Conservation (phyloP, 371 early-diverging fungal genomes). For the Coemansia sp. region DNA sequence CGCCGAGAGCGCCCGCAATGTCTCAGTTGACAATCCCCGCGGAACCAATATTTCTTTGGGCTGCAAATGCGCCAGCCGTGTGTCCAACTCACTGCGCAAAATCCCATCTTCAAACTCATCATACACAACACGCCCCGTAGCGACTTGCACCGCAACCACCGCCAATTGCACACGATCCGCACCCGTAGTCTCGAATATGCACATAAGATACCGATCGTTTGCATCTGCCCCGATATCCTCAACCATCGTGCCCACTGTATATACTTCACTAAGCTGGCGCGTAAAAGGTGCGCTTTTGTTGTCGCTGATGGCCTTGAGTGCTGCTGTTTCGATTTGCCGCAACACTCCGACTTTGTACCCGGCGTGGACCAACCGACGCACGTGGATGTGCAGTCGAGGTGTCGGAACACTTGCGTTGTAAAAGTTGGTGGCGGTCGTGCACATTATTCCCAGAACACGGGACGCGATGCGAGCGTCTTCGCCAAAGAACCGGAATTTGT, state of each 20-base stretch:
- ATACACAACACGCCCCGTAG: slow-evolving; percentile 73
- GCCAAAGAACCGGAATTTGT: slow-evolving; percentile 85
- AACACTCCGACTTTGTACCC: slow-evolving; percentile 86
- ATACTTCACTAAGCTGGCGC: slow-evolving; percentile 70
- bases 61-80: slow-evolving; percentile 70
- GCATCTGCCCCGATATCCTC: slow-evolving; percentile 59
- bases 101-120: slow-evolving; percentile 72
- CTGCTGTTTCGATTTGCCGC: slow-evolving; percentile 83
- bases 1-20: slow-evolving; percentile 57
- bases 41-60: slow-evolving; percentile 78
- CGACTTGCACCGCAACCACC: slow-evolving; percentile 63
- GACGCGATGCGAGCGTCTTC: slow-evolving; percentile 72
- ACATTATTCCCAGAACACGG: slow-evolving; percentile 69
- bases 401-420: slow-evolving; percentile 77
- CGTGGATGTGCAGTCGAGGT: slow-evolving; percentile 74
- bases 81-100: slow-evolving; percentile 73
- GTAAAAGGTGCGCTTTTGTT: slow-evolving; percentile 74
- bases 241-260: slow-evolving; percentile 76
- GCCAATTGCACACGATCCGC: slow-evolving; percentile 53
- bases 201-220: slow-evolving; percentile 52
- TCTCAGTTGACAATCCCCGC: slow-evolving; percentile 53
- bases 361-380: slow-evolving; percentile 72
- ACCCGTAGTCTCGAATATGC: slow-evolving; percentile 53
- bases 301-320: slow-evolving; percentile 73
- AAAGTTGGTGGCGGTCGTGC: slow-evolving; percentile 75